Percentiles rank a stretch among this genome's conserved stretches.
phyloP scores from a whole-genome alignment of 306 rosid genomes.

The Ceratonia siliqua region DNA sequence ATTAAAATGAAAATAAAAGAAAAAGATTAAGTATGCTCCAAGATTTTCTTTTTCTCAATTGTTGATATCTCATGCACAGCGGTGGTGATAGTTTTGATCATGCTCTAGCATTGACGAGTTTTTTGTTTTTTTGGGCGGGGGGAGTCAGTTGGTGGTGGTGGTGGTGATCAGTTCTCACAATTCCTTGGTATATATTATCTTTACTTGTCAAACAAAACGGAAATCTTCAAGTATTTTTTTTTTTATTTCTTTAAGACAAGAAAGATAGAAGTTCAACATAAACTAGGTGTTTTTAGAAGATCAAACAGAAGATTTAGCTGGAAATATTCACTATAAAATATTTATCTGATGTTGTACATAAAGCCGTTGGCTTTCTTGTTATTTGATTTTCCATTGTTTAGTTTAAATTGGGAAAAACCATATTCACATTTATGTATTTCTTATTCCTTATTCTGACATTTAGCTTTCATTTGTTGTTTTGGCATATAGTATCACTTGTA shows the following conservation, averaged over 20 bases:
- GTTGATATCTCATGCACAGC: neutral
- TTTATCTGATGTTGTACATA: neutral
- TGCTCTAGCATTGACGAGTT: neutral
- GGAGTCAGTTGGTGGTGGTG: no score
- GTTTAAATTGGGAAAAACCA: constrained; percentile 22
- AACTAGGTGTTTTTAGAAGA: neutral
- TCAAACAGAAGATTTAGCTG: neutral
- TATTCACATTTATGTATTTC: neutral
- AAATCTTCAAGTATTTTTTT: no score
- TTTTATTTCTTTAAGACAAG: neutral
- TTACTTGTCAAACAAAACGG: neutral
- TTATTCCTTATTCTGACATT: neutral
- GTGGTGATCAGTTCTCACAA: no score
- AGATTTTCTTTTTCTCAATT: neutral
- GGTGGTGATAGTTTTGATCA: neutral
- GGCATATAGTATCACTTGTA: constrained; percentile 20
- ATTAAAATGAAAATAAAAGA: neutral
- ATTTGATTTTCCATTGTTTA: constrained; percentile 24
- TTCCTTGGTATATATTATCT: neutral
- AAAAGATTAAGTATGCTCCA: constrained; percentile 10
- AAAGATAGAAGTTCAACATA: neutral
- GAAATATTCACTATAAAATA: neutral
- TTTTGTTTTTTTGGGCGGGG: no score
- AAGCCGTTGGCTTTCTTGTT: constrained; percentile 5
- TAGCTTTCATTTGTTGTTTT: constrained; percentile 11